Percentiles rank a stretch among this genome's conserved stretches.
Evolutionary conservation across 768 basidiomycete species (phyloP).

Genomic region (Podaxis mareebaensis): DNA sequence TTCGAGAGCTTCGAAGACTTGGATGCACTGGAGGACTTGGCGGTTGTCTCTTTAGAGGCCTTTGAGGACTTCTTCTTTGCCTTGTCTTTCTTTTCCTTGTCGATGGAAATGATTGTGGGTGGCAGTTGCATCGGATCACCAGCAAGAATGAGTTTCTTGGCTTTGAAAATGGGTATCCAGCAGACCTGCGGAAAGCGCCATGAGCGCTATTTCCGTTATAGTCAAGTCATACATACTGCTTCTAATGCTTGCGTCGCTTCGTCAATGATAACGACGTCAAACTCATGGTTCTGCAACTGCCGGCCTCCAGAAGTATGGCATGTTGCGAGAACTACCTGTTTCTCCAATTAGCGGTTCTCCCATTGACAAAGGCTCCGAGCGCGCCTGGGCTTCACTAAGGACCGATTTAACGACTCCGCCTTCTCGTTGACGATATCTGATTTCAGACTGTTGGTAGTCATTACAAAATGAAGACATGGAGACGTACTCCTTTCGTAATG

Average conservation of each 20-base stretch:
- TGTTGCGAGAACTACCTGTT: constrained; percentile 84
- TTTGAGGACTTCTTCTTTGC: constrained; percentile 13
- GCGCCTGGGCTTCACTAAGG: constrained; percentile 73
- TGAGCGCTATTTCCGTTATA: neutral
- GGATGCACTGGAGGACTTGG: neutral
- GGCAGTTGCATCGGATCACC: constrained; percentile 97
- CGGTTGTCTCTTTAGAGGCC: neutral
- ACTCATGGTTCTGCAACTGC: constrained; percentile 72
- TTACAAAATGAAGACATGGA: constrained; percentile 1
- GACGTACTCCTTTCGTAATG: constrained; percentile 85
- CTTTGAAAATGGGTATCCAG: constrained; percentile 95
- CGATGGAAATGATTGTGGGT: constrained; percentile 81
- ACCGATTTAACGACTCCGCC: constrained; percentile 82
- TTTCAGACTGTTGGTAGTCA: neutral
- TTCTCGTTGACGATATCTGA: constrained; percentile 87
- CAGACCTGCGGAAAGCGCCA: constrained; percentile 59
- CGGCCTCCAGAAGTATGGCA: constrained; percentile 92
- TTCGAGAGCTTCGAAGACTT: constrained; percentile 8
- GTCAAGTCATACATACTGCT: constrained; percentile 54
- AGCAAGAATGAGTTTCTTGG: constrained; percentile 84
- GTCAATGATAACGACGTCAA: constrained; percentile 95
- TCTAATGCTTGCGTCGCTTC: constrained; percentile 98
- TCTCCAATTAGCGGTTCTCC: neutral
- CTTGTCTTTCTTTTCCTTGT: constrained; percentile 30
- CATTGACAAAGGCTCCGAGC: neutral